phyloP scores from a whole-genome alignment of 2,329 filamentous ascomycete species.

The Penicillium decumbens region DNA sequence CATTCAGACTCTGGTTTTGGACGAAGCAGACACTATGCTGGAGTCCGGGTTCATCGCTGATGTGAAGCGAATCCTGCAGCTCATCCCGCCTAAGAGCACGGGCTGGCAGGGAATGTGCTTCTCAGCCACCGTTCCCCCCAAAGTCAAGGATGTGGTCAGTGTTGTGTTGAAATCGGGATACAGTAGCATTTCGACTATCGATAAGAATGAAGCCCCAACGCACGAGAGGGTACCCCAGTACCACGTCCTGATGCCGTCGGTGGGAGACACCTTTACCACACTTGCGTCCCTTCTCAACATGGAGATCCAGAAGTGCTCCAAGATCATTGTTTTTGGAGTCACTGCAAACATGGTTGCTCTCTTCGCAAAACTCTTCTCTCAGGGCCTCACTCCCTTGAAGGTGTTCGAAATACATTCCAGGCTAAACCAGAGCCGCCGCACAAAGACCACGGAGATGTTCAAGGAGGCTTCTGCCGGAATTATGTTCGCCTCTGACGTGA shows the following conservation, averaged over 20 bases:
- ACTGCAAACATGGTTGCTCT: conserved; percentile 63
- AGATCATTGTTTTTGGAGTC: conserved; percentile 83
- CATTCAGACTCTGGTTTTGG: conserved; percentile 49
- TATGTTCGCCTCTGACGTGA: conserved; percentile 48
- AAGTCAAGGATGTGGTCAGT: conserved; percentile 73
- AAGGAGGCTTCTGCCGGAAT: conserved; percentile 42
- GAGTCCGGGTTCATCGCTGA: conserved; percentile 46
- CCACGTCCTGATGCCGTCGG: conserved; percentile 42
- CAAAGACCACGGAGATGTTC: conserved; percentile 48
- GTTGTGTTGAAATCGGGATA: conserved; percentile 60
- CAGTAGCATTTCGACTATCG: conserved; percentile 80
- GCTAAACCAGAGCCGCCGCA: conserved; percentile 65
- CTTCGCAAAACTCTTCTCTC: conserved; percentile 53
- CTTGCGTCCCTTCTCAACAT: conserved; percentile 45
- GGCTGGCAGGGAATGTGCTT: conserved; percentile 64
- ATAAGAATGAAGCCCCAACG: conserved; percentile 71
- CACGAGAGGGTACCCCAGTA: conserved; percentile 53
- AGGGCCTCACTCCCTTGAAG: conserved; percentile 30
- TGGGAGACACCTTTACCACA: conserved; percentile 44
- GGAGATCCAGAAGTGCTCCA: conserved; percentile 55
- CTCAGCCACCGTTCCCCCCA: conserved; percentile 79
- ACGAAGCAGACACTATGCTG: conserved; percentile 37
- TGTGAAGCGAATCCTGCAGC: conserved; percentile 49
- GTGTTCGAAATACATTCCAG: conserved; percentile 69
- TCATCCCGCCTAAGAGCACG: conserved; percentile 48